Conservation (phyloP, 2,329 filamentous ascomycete species). For the Xylaria sp. region DNA sequence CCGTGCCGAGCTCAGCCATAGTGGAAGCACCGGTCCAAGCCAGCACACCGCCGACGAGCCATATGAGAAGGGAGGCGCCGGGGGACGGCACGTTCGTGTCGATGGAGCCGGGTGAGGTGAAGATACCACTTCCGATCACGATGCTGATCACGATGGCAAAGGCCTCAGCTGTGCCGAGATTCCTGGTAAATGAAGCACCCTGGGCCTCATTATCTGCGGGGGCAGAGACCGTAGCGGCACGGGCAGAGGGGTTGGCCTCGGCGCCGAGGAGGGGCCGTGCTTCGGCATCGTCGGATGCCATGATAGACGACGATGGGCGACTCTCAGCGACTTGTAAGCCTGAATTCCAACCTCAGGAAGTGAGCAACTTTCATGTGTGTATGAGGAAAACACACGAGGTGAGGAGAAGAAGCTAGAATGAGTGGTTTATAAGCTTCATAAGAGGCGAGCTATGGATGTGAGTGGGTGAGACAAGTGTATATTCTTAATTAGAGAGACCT, state of each 20-base stretch:
- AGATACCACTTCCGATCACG: slow-evolving; percentile 60
- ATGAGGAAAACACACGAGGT: no score
- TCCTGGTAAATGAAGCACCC: slow-evolving; percentile 29
- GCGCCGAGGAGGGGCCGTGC: slow-evolving; percentile 14
- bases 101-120: slow-evolving; percentile 58
- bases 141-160: slow-evolving; percentile 59
- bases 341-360: no score
- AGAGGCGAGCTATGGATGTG: no score
- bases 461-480: no score
- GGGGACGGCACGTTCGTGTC: slow-evolving; percentile 60
- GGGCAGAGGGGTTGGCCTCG: background rate
- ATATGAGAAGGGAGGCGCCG: slow-evolving; percentile 51
- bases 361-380: no score
- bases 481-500: no score
- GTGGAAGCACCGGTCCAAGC: slow-evolving; percentile 60
- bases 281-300: slow-evolving; percentile 14
- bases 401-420: no score
- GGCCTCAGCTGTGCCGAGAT: slow-evolving; percentile 30
- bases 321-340: background rate
- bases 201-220: slow-evolving; percentile 5
- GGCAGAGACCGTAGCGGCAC: slow-evolving; percentile 8
- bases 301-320: background rate
- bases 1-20: slow-evolving; percentile 58
- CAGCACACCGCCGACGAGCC: slow-evolving; percentile 56
- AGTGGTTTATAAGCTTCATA: no score